A percentile compares a stretch with the other conserved stretches of the same genome.
Conservation (phyloP, 306 rosid species). For the Cucurbita pepo region DNA sequence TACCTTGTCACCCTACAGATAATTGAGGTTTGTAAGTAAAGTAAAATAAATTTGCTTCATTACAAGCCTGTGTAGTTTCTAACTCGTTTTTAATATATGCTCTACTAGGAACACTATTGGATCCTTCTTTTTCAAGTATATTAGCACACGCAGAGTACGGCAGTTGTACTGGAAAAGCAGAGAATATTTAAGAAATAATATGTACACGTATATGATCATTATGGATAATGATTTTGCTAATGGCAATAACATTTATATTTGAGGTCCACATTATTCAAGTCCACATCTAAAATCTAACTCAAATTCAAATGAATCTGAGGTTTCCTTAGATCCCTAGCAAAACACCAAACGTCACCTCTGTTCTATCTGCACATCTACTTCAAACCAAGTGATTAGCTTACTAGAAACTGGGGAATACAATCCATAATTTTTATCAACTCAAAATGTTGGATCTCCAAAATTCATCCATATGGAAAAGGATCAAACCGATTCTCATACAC, state of each 20-base stretch:
- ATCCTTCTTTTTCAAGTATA: background rate
- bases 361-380: background rate
- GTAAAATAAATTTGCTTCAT: background rate
- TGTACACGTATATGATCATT: background rate
- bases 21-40: background rate
- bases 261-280: background rate
- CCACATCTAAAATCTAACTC: background rate
- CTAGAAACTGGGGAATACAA: background rate
- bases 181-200: background rate
- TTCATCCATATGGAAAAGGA: background rate
- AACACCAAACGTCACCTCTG: background rate
- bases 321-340: background rate
- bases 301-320: background rate
- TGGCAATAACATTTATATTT: background rate
- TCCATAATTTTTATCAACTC: background rate
- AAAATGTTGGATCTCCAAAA: background rate
- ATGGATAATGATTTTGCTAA: background rate
- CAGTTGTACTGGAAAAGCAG: background rate
- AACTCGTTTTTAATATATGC: background rate
- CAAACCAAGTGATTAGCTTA: background rate
- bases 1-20: constrained; percentile 53
- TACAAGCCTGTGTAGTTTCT: background rate
- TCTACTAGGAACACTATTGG: background rate
- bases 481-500: background rate
- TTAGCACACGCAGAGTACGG: background rate